A percentile compares a stretch with the other conserved stretches of the same genome.
Evolutionary conservation across 768 basidiomycete species (phyloP).

Genomic region (Boletus rubropictus): DNA sequence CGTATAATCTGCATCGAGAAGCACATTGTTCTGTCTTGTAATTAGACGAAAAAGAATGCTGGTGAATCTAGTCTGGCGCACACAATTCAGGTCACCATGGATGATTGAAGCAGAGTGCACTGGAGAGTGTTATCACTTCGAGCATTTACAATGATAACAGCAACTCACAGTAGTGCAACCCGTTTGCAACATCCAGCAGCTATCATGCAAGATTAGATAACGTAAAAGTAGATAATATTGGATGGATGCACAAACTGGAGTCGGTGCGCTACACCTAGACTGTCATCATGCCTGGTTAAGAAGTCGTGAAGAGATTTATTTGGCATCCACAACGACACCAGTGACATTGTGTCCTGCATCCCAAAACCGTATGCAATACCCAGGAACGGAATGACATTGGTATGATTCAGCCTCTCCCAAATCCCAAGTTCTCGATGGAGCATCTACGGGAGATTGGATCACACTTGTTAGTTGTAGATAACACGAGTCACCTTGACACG

Average conservation of each 20-base stretch:
- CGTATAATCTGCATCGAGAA: conserved; percentile 19
- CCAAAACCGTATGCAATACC: conserved; percentile 18
- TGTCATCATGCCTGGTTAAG: not conserved
- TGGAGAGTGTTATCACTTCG: not conserved
- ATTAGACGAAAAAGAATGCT: not conserved
- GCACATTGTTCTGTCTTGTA: conserved; percentile 14
- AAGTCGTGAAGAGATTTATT: conserved; percentile 22
- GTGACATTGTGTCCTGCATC: conserved; percentile 13
- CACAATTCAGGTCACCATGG: conserved; percentile 19
- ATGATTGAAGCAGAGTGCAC: conserved; percentile 17
- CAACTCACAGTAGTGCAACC: conserved; percentile 12
- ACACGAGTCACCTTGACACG: not conserved
- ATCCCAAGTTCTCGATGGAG: conserved; percentile 27
- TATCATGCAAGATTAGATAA: conserved; percentile 16
- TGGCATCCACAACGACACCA: conserved; percentile 31
- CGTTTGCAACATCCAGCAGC: conserved; percentile 12
- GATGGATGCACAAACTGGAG: conserved; percentile 15
- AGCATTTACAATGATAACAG: not conserved
- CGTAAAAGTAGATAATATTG: conserved; percentile 2
- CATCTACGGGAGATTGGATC: conserved; percentile 4
- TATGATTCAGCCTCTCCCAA: conserved; percentile 25
- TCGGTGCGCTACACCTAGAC: not conserved
- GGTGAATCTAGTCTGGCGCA: not conserved
- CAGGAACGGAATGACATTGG: conserved; percentile 24
- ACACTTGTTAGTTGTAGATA: not conserved